Base-by-base conservation (phyloP, 2,329 filamentous ascomycete genomes). In the Aspergillus uvarum region DNA sequence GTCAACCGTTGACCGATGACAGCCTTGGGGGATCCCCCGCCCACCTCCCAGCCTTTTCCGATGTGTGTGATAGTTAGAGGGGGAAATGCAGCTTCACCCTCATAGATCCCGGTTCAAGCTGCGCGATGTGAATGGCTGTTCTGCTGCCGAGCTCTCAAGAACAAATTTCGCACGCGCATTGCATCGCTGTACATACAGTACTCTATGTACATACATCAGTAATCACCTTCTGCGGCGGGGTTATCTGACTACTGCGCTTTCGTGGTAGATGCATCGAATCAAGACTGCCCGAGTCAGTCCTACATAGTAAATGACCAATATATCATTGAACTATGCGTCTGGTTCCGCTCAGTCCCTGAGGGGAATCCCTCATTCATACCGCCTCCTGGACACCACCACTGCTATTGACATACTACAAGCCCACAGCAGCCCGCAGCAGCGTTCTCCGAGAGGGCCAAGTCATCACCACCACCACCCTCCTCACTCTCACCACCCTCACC, bases 401-500 rank as follows among this genome's bases (percentile, higher is more conserved):
- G n/a, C 10, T 29, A 51, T 11, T 31, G 49, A 31, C 35, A 56
- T 44, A 19, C 54, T 26, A 32, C 21, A 24, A 31, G 42, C 53
- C 53, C 44, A 24, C 47, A 31, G n/a, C 53, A 24, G 14, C 52
- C 42, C 38, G 52, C 52, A 47, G 38, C 44, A 47, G 54, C 48
- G 55, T 42, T 53, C 49, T 52, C 12, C 49, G 22, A 58, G 38
- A 35, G n/a, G 55, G 38, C 55, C 55, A 58, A 58, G 55, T 52
- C 55, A 58, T 58, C 49, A 51, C n/a, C 53, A 48, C n/a, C 26
- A 47, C 52, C 19, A 22, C 22, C 32, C 16, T n/a, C n/a, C n/a
- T n/a, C 22, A 53, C 42, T 21, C 7, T 7, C 26, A 26, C 26
- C 26, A 26, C 2, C 26, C 26, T 26, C 26, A 26, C 26, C 24